These are phyloP conservation scores for Vitis cinerea DNA, from an alignment of 164 flowering plant genomes.

Conservation along the genomic window DNA sequence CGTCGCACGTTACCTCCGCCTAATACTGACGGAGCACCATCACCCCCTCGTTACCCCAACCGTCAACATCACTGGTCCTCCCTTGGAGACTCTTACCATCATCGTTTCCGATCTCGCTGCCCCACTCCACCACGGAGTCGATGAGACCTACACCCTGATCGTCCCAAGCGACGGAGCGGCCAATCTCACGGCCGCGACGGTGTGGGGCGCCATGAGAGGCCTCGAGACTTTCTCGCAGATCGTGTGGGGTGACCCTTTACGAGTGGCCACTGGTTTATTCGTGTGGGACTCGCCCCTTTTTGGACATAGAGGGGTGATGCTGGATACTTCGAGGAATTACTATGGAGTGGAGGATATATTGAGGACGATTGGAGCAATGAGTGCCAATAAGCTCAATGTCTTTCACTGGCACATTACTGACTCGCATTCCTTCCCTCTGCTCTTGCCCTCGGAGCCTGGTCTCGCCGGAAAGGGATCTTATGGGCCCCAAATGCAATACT, in stretches of 20 bases:
- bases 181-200: constrained; percentile 48
- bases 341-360: constrained; percentile 57
- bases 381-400: constrained; percentile 75
- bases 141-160: constrained; percentile 60
- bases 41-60: constrained; percentile 36
- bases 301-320: constrained; percentile 64
- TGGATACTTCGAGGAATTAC: constrained; percentile 81
- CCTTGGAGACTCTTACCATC: constrained; percentile 32
- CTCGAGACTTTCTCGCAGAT: constrained; percentile 89
- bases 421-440: constrained; percentile 83
- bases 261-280: constrained; percentile 45
- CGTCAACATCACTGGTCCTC: constrained; percentile 26
- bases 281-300: constrained; percentile 68
- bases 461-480: constrained; percentile 70
- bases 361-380: constrained; percentile 74
- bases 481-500: constrained; percentile 57
- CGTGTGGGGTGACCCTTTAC: constrained; percentile 48
- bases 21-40: constrained; percentile 47
- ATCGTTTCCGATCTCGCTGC: constrained; percentile 31
- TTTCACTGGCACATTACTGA: constrained; percentile 98
- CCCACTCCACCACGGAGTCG: constrained; percentile 55
- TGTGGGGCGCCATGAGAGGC: constrained; percentile 92
- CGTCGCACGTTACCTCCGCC: constrained; percentile 39
- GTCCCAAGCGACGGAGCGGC: constrained; percentile 44
- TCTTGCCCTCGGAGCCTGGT: constrained; percentile 78